Evolutionary conservation across 2,329 filamentous ascomycete genomes (phyloP), one percentile per base, ranked within the genome.

Genomic region (Beauveria australis): DNA sequence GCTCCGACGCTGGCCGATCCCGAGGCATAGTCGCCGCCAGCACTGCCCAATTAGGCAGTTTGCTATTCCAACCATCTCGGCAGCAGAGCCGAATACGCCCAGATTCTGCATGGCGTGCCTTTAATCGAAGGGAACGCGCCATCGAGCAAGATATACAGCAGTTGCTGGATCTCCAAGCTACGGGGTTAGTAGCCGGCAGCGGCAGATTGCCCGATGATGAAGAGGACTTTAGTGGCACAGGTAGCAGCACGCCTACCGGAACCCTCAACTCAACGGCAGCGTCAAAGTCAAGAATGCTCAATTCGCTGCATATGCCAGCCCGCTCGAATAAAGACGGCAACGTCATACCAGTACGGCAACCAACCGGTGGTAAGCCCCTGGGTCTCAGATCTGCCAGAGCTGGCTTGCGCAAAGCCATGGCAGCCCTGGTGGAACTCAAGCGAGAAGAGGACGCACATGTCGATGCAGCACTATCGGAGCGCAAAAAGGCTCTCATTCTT

Each of bases 371-470:
- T 48, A 79, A 78, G 60, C 82, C 79, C 41, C 70, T 83, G 9
- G 81, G 85, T 0, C 76, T 92, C 16, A 78, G 79, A 30, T 79
- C 81, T 19, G 87, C 88, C 1, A 80, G 89, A n/a, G 78, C 79
- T 30, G 87, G 85, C 0, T 80, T 93, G 8, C 79, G 82, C 18
- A 79, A 78, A 54, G 80, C 83, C 53, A 88, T 92, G 70, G 75
- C 79, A 3, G 82, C 85, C 58, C 74, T 92, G 5, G 83, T 83
- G 0, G 79, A 80, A 9, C 74, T 92, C 28, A 91, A 91, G 69
- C 76, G 77, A 3, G 87, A 91, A 61, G 88, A 92, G 72, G 77
- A 85, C n/a, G 76, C 79, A 0, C 76, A 85, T 26, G 74, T 91
- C 1, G 78, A 81, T 3, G 74, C 77, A 1, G 83, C 87, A 2